phyloP scores from a whole-genome alignment of 176 grass and related monocot genomes.

The Cenchrus purpureus region DNA sequence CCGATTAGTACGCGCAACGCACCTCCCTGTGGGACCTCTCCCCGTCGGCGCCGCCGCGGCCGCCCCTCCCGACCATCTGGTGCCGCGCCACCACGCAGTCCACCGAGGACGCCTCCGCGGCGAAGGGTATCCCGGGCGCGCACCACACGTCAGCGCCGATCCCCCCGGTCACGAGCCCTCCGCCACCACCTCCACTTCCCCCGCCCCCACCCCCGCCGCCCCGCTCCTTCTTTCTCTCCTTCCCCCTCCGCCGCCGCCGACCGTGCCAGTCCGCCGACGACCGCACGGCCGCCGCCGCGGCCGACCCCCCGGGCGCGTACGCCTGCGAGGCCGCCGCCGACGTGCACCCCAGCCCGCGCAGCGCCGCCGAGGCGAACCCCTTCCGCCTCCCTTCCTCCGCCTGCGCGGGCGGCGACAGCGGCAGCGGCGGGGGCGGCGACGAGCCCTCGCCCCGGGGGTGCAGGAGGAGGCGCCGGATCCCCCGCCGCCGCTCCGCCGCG shows the following conservation, averaged over 20 bases:
- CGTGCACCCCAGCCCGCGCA: slow-evolving; percentile 81
- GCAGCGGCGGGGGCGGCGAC: background rate
- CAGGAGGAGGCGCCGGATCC: slow-evolving; percentile 55
- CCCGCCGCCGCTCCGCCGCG: slow-evolving; percentile 48
- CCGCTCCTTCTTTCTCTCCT: slow-evolving; percentile 57
- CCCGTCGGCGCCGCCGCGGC: slow-evolving; percentile 35
- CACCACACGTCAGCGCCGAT: slow-evolving; percentile 89
- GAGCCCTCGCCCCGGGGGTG: slow-evolving; percentile 31
- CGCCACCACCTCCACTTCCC: slow-evolving; percentile 23
- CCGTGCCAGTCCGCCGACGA: slow-evolving; percentile 90
- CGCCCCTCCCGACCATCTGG: slow-evolving; percentile 52
- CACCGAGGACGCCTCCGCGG: slow-evolving; percentile 88
- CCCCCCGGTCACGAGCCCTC: slow-evolving; percentile 44
- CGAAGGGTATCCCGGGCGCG: slow-evolving; percentile 79
- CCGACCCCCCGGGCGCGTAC: slow-evolving; percentile 46
- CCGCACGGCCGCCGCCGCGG: slow-evolving; percentile 59
- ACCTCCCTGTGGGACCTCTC: slow-evolving; percentile 90
- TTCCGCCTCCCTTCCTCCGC: slow-evolving; percentile 41
- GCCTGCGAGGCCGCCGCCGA: slow-evolving; percentile 65
- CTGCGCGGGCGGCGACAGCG: background rate
- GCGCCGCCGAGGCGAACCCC: slow-evolving; percentile 64
- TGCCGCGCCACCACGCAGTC: slow-evolving; percentile 89
- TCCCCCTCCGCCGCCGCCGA: slow-evolving; percentile 48
- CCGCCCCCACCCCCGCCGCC: slow-evolving; percentile 36
- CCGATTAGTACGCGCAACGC: background rate